Percentiles rank a stretch among this genome's conserved stretches.
Conservation (phyloP, 257 asterid genomes). For the Solanum gracilifrons region DNA sequence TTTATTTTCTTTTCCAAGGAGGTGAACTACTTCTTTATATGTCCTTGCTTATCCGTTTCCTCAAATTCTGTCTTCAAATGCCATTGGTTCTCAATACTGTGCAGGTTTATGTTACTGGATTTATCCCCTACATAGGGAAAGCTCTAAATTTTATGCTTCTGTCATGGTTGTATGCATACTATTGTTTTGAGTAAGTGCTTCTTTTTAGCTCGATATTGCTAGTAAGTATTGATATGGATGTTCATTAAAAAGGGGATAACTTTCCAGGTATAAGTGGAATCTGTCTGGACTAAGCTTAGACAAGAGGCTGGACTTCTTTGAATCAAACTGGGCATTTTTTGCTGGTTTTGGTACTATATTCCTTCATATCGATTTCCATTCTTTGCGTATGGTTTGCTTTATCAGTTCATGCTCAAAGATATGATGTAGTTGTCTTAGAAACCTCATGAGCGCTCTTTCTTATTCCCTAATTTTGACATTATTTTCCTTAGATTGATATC, state of each 20-base stretch:
- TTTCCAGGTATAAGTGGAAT: slow-evolving; percentile 90
- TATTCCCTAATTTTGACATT: background rate
- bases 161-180: slow-evolving; percentile 97
- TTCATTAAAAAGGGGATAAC: background rate
- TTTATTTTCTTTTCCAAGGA: slow-evolving; percentile 7
- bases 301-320: slow-evolving; percentile 92
- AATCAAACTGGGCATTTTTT: slow-evolving; percentile 96
- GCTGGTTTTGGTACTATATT: slow-evolving; percentile 78
- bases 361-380: background rate
- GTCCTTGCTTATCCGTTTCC: background rate
- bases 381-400: background rate
- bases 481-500: background rate
- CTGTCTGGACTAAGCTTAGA: slow-evolving; percentile 84
- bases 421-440: background rate
- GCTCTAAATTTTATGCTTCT: slow-evolving; percentile 67
- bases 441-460: background rate
- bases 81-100: slow-evolving; percentile 4
- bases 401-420: background rate
- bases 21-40: slow-evolving; percentile 29
- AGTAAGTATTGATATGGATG: background rate
- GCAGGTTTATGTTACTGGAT: slow-evolving; percentile 72
- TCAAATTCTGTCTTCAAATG: slow-evolving; percentile 1
- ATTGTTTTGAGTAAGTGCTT: slow-evolving; percentile 90
- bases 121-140: slow-evolving; percentile 70
- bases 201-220: slow-evolving; percentile 1